Percentiles rank a stretch among this genome's conserved stretches.
Conservation (phyloP, 371 early-diverging fungal genomes). For the Mucor plumbeus region DNA sequence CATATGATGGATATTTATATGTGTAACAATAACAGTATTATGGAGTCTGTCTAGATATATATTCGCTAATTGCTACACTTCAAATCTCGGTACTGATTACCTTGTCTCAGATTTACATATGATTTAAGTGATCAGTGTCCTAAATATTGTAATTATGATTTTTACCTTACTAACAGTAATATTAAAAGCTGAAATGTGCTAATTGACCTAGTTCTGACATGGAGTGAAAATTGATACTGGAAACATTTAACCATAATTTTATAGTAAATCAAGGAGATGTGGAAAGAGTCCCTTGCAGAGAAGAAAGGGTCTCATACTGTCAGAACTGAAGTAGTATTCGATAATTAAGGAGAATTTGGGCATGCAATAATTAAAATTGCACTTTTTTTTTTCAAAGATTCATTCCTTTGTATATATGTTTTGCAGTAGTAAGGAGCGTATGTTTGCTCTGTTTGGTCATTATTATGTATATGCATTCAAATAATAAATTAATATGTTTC, state of each 20-base stretch:
- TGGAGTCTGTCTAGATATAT: too few relatives aligned
- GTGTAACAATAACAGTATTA: too few relatives aligned
- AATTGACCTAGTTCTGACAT: not conserved
- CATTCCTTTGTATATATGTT: not conserved
- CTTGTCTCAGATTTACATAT: too few relatives aligned
- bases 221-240: too few relatives aligned
- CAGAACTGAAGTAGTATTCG: slow-evolving; percentile 4
- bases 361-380: not conserved
- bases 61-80: too few relatives aligned
- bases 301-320: not conserved
- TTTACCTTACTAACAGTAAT: too few relatives aligned
- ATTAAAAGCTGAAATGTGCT: not conserved
- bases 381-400: not conserved
- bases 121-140: too few relatives aligned
- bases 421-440: not conserved
- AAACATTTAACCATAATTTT: not conserved
- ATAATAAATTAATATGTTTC: too few relatives aligned
- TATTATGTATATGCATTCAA: not conserved
- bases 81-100: too few relatives aligned
- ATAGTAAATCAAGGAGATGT: not conserved
- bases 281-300: not conserved
- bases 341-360: not conserved
- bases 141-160: too few relatives aligned
- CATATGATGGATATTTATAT: too few relatives aligned
- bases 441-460: not conserved